A percentile compares a stretch with the other conserved stretches of the same genome.
phyloP scores from a whole-genome alignment of 768 basidiomycete genomes.

The Suillus subaureus region DNA sequence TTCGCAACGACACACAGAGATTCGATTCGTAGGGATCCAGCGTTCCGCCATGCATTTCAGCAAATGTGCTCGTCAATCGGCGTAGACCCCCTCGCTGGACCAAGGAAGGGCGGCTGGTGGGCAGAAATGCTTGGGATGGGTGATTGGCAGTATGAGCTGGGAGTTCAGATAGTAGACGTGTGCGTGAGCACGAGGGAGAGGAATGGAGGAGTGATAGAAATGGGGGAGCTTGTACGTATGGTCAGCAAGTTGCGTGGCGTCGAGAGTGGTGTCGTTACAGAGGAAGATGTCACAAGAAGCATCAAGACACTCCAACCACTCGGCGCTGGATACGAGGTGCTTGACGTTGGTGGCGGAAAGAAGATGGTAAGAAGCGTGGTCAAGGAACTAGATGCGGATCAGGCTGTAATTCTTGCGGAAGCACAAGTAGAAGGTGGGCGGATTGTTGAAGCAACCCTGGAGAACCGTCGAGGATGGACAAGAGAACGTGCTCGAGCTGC shows the following conservation, averaged over 20 bases:
- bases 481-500: constrained; percentile 74
- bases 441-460: constrained; percentile 64
- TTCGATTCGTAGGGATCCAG: constrained; percentile 80
- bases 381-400: constrained; percentile 88
- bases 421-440: constrained; percentile 70
- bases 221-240: constrained; percentile 80
- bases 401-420: constrained; percentile 77
- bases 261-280: constrained; percentile 68
- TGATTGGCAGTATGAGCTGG: constrained; percentile 96
- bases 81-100: constrained; percentile 91
- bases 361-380: constrained; percentile 90
- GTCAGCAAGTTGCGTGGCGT: constrained; percentile 78
- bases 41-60: constrained; percentile 90
- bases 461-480: constrained; percentile 72
- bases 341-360: constrained; percentile 65
- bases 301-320: constrained; percentile 88
- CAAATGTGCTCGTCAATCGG: constrained; percentile 95
- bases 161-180: constrained; percentile 92
- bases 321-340: constrained; percentile 87
- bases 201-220: constrained; percentile 92
- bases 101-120: constrained; percentile 88
- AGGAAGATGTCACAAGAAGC: constrained; percentile 81
- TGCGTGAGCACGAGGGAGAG: constrained; percentile 85
- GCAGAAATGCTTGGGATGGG: constrained; percentile 83
- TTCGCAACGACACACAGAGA: constrained; percentile 87